Conservation (phyloP, 1,284 basidiomycete genomes). For the Laetiporus sulphureus region DNA sequence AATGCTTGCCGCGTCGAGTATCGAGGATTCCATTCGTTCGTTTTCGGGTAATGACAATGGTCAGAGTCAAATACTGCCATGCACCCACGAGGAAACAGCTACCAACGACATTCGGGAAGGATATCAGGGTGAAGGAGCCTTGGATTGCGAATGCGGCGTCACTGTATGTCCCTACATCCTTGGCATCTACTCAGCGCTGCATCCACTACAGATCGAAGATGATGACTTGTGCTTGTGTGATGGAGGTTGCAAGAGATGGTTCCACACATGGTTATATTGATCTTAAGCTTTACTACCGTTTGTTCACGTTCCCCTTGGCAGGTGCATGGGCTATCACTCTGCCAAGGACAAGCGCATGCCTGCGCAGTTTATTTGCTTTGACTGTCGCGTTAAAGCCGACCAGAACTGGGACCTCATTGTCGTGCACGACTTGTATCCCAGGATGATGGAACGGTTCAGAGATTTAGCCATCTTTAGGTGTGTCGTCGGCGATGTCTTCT, state of each 20-base stretch:
- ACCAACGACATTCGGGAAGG: too few relatives aligned
- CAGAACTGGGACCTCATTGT: constrained; percentile 63
- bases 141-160: constrained; percentile 62
- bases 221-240: constrained; percentile 56
- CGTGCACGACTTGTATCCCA: constrained; percentile 43
- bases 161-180: constrained; percentile 30
- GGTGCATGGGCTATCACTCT: constrained; percentile 78
- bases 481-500: too few relatives aligned
- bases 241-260: constrained; percentile 62
- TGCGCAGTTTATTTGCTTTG: constrained; percentile 55
- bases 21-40: constrained; percentile 32
- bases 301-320: constrained; percentile 21
- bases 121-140: constrained; percentile 15
- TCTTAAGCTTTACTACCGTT: neutral
- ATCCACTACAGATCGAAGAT: constrained; percentile 37
- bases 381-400: constrained; percentile 60
- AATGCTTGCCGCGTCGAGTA: constrained; percentile 8
- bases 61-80: neutral
- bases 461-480: constrained; percentile 67
- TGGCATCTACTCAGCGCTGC: neutral
- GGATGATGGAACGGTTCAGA: constrained; percentile 55
- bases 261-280: constrained; percentile 57
- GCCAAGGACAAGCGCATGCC: constrained; percentile 50
- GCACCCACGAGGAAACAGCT: too few relatives aligned
- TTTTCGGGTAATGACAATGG: constrained; percentile 16